Evolutionary conservation across 805 yeast genomes (phyloP), one percentile per base, ranked within the genome.

Genomic region (Debaryomyces maramus): DNA sequence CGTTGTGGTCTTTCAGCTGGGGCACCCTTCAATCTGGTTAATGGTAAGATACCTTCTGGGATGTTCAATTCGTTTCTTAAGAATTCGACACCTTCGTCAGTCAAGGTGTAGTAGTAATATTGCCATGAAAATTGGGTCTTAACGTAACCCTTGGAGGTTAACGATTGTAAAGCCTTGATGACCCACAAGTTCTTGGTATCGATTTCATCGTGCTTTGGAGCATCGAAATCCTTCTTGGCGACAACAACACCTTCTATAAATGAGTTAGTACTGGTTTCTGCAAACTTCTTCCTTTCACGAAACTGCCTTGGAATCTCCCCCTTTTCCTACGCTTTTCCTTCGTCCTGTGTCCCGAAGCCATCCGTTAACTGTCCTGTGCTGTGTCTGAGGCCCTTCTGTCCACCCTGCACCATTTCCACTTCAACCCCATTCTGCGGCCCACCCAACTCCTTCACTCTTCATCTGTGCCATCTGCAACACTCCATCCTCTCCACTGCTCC

Each of bases 101-200:
- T 93, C 72, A 93, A 86, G 81, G 99, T 88, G 95, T 93, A 93
- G 96, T 93, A 93, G 81, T 93, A 93, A 84, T 88, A 88, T 84
- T 90, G 97, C 99, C 99, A 93, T 68, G 98, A 91, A 85, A 91
- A 93, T 80, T 89, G 98, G 65, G 99, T 93, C 88, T 91, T 89
- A 77, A 93, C 98, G 85, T 68, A 93, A 74, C 99, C 99, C 77
- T 85, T 88, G 53, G 99, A 93, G 70, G 96, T 88, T 75, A 93
- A 88, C 53, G 98, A 91, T 81, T 93, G 99, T 75, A 93, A 84
- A 69, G 99, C 97, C 85, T 93, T 93, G 83, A 93, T 88, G 63
- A 71, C 99, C 72, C 74, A 93, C 74, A 93, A 85, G 95, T 93
- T 93, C 81, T 79, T 91, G 82, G 96, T 86, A 78, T 86, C 96